phyloP scores from a whole-genome alignment of 306 rosid genomes.

The Pterocarpus macrocarpus region DNA sequence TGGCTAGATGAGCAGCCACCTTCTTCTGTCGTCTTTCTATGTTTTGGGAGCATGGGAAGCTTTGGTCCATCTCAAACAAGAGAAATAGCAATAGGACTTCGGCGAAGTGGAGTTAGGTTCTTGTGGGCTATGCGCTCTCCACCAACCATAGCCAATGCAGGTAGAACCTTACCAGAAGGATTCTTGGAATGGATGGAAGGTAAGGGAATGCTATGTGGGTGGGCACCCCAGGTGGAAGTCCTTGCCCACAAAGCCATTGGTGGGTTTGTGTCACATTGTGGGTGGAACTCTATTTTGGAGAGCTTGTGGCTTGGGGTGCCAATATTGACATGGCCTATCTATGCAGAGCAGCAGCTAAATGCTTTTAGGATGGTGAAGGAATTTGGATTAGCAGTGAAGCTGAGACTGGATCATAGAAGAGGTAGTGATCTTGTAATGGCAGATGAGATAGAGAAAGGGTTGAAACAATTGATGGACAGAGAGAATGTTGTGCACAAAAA shows the following conservation, averaged over 20 bases:
- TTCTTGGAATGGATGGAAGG: conserved; percentile 65
- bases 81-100: conserved; percentile 65
- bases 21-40: conserved; percentile 62
- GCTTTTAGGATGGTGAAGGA: too few species aligned
- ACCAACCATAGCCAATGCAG: conserved; percentile 37
- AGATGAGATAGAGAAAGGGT: conserved; percentile 61
- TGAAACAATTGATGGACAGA: conserved; percentile 55
- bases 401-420: conserved; percentile 56
- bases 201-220: conserved; percentile 64
- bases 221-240: conserved; percentile 46
- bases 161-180: conserved; percentile 55
- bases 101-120: conserved; percentile 58
- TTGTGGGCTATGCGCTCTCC: conserved; percentile 61
- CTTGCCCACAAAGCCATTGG: conserved; percentile 57
- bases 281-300: conserved; percentile 77
- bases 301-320: conserved; percentile 75
- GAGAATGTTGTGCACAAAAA: conserved; percentile 51
- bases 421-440: conserved; percentile 57
- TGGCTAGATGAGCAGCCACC: conserved; percentile 69
- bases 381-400: conserved; percentile 48
- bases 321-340: too few species aligned
- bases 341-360: too few species aligned
- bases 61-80: conserved; percentile 53
- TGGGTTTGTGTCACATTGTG: conserved; percentile 75
- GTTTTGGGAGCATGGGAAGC: conserved; percentile 53